Evolutionary conservation across 2,329 filamentous ascomycete species (phyloP).

Genomic region (Pestalotiopsis fici): DNA sequence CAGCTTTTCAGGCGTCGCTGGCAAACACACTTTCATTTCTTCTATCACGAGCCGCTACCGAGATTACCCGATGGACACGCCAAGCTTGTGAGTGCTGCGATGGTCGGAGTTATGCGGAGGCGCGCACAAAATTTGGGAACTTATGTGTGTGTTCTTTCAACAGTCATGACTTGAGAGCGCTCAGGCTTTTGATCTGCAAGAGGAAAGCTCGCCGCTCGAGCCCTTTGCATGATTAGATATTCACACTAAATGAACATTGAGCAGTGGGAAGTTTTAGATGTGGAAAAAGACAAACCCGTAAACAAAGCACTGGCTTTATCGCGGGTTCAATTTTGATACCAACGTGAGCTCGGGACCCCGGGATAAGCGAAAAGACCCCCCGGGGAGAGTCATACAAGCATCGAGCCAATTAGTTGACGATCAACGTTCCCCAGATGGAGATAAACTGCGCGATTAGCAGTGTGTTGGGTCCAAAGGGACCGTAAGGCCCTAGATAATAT

Average conservation of each 20-base stretch:
- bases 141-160: not conserved
- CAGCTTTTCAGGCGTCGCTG: not conserved
- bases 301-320: not conserved
- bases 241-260: too few species aligned
- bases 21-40: not conserved
- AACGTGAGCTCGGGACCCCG: not conserved
- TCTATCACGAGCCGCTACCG: constrained; percentile 1
- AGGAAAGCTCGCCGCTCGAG: not conserved
- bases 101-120: not conserved
- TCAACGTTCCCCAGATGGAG: constrained; percentile 1
- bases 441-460: not conserved
- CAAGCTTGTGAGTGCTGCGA: not conserved
- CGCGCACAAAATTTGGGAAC: not conserved
- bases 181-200: not conserved
- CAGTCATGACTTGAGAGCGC: too few species aligned
- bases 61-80: constrained; percentile 1
- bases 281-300: not conserved
- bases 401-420: not conserved
- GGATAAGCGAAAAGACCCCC: not conserved
- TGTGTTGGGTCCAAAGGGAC: not conserved
- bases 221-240: not conserved
- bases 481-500: not conserved
- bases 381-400: not conserved
- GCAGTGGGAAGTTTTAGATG: too few species aligned
- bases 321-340: not conserved